Percentiles rank a stretch among this genome's conserved stretches.
Evolutionary conservation across 2,329 filamentous ascomycete species (phyloP).

Genomic region (Fusarium sp.): DNA sequence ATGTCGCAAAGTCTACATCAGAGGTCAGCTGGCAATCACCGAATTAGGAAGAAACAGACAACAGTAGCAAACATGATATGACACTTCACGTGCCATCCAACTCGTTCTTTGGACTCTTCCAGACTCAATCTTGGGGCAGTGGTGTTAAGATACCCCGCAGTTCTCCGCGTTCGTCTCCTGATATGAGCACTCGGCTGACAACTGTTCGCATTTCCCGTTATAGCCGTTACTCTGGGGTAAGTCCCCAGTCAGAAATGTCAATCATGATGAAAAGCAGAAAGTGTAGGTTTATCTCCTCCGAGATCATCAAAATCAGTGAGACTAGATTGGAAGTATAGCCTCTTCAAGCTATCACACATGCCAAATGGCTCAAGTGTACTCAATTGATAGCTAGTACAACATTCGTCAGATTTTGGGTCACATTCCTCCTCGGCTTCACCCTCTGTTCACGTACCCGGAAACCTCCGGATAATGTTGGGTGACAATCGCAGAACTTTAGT

Average conservation of each 20-base stretch:
- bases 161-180: background rate
- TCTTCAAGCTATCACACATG: no score
- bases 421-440: background rate
- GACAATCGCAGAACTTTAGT: background rate
- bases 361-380: accelerated
- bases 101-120: background rate
- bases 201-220: background rate
- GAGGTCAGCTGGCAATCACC: no score
- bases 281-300: no score
- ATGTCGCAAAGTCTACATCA: accelerated
- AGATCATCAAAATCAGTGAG: background rate
- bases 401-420: background rate
- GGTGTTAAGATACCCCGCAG: background rate
- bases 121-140: background rate
- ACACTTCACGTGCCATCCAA: background rate
- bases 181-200: background rate
- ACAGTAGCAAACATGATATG: background rate
- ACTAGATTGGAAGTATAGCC: accelerated
- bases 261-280: background rate
- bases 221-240: background rate
- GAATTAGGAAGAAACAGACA: background rate
- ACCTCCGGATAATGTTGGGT: background rate
- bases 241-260: accelerated
- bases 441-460: background rate
- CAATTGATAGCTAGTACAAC: background rate